Base-by-base conservation (phyloP, 78 protist genomes). In the Chrysochromulina parva region DNA sequence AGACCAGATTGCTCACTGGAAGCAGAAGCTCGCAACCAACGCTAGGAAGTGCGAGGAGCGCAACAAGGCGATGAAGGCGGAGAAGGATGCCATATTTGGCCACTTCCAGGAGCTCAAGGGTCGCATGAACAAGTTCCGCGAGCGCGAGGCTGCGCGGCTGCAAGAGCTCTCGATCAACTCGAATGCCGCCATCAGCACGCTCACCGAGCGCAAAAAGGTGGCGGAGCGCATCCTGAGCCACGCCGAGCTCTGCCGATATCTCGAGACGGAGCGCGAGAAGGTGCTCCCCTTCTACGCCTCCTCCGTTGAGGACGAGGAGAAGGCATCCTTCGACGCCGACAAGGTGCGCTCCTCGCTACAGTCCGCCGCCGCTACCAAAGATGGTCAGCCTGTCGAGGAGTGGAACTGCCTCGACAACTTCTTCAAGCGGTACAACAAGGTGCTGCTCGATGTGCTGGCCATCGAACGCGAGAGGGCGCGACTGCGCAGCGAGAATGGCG, bases 241-340 rank as follows among this genome's bases (percentile, higher is more conserved):
- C 3, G 94, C 91, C 78, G 96, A 96, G 88, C 90, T 94, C 58
- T 92, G 91, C 71, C 26, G 93, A 22, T 69, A 90, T 48, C 85
- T 96, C 84, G 96, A 96, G 90, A 93, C 96, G 1, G 97, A 96
- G 81, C 60, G 95, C 16, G 97, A 96, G 88, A 90, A 93, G 88
- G 95, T 92, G 69, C 58, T 88, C 4, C 91, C 91, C 73, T 88
- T 88, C 84, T 55, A 88, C 54, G 59, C 54, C 22, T 24, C 60
- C 13, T 24, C 87, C 19, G 60, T 76, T 4, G 62, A 14, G 16
- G 92, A 57, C 28, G 92, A 89, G 19, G 92, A 74, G 62, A 1
- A 26, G 13, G 50, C 80, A 9, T 1, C 78, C 50, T 24, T 74
- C 1, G 59, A 47, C 26, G 73, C 53, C n/a, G 55, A 1, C 3